Percentiles rank a stretch among this genome's conserved stretches.
These are phyloP conservation scores for Xylariaceae sp. DNA, from an alignment of 2,329 filamentous ascomycete genomes.

Conservation along the genomic window DNA sequence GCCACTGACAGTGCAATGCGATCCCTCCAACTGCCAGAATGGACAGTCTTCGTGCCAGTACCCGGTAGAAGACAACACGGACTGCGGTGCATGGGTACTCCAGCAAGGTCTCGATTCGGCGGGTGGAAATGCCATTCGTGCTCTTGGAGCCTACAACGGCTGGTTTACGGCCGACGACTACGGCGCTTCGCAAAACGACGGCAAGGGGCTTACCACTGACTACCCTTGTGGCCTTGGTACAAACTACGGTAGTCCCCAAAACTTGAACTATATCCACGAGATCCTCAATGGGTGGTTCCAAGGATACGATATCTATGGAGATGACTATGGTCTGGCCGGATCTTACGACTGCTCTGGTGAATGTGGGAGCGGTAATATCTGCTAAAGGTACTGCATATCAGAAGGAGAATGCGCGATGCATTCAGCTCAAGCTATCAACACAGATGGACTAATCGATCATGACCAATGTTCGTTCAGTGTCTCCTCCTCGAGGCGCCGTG, in stretches of 20 bases:
- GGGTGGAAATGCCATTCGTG: slow-evolving; percentile 30
- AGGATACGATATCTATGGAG: slow-evolving; percentile 31
- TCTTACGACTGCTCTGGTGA: slow-evolving; percentile 13
- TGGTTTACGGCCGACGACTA: slow-evolving; percentile 31
- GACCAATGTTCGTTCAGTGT: too few relatives aligned
- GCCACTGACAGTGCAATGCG: slow-evolving; percentile 27
- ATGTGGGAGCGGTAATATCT: slow-evolving; percentile 1
- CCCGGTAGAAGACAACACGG: slow-evolving; percentile 32
- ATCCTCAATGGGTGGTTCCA: slow-evolving; percentile 35
- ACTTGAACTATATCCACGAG: slow-evolving; percentile 35
- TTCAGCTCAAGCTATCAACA: background rate
- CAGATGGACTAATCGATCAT: too few relatives aligned
- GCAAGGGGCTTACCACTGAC: slow-evolving; percentile 26
- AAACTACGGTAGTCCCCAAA: slow-evolving; percentile 30
- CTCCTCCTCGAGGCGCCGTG: too few relatives aligned
- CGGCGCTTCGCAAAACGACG: slow-evolving; percentile 22
- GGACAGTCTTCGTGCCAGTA: slow-evolving; percentile 28
- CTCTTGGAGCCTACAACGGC: slow-evolving; percentile 34
- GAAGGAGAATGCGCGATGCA: background rate
- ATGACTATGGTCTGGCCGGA: slow-evolving; percentile 18
- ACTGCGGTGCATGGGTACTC: slow-evolving; percentile 33
- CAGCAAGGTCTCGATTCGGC: slow-evolving; percentile 20
- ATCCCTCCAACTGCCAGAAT: slow-evolving; percentile 33
- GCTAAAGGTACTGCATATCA: background rate
- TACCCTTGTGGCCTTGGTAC: slow-evolving; percentile 18